Evolutionary conservation across 495 filamentous ascomycete genomes (phyloP), one percentile per base, ranked within the genome.

Genomic region (Chaetomium cochliodes): DNA sequence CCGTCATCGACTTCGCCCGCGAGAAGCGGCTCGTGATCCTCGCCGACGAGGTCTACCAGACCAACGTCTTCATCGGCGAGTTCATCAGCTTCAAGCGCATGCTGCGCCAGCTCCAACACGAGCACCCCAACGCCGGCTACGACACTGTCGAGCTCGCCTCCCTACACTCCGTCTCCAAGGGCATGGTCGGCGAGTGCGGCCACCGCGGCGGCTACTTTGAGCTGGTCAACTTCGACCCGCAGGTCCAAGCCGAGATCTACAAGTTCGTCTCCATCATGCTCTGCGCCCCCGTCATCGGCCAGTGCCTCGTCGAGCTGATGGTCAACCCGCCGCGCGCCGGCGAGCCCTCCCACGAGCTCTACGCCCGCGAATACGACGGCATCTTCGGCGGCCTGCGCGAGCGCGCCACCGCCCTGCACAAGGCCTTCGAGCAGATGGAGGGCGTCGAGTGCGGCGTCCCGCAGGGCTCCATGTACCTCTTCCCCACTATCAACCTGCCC

Each of bases 1-100:
- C 83, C 63, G 90, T 98, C 3, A 83, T 98, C 55, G 83, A 92
- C 25, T 86, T 97, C 56, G 94, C 96, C 30, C 88, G 89, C 12
- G 82, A 93, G 75, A 85, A 98, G 80, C 87, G 88, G 60, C 84
- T 98, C 18, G 92, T 98, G 16, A 80, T 97, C 47, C 80, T 98
- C 47, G 94, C 96, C 62, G 94, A 98, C 70, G 94, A 98, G 78
- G 94, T 98, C 9, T 98, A 98, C 85, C 94, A 98, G 79, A 98
- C 96, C 72, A 98, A 98, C 76, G 89, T 98, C 69, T 98, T 98
- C 79, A 73, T 87, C 52, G 96, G 96, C 73, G 82, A 93, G 70
- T 98, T 98, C 80, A 86, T 90, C 75, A 93, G 89, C 60, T 98
- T 98, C 87, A 97, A 98, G 81, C 88, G 90, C 71, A 86, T 88